These are phyloP conservation scores for Quillaja saponaria DNA, from an alignment of 306 rosid genomes.

Conservation along the genomic window DNA sequence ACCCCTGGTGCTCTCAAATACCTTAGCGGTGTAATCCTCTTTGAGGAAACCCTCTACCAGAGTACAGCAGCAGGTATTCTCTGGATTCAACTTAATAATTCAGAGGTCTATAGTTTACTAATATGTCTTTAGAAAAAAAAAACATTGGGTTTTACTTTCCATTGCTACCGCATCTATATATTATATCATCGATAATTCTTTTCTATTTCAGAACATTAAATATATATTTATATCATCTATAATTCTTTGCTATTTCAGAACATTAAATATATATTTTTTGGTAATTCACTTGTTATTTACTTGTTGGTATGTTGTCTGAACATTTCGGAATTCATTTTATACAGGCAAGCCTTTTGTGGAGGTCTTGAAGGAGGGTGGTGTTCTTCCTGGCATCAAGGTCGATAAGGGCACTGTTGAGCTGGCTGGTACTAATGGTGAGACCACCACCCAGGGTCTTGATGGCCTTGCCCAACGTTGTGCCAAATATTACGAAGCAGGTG, in stretches of 20 bases:
- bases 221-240: not conserved
- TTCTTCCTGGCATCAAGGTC: conserved; percentile 80
- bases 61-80: conserved; percentile 64
- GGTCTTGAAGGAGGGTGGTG: conserved; percentile 63
- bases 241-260: too few relatives aligned
- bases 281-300: not conserved
- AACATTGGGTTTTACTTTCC: too few relatives aligned
- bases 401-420: conserved; percentile 86
- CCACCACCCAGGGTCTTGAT: conserved; percentile 88
- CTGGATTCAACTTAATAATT: not conserved
- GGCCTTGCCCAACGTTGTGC: conserved; percentile 68
- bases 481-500: conserved; percentile 82
- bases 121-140: not conserved
- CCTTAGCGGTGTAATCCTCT: conserved; percentile 87
- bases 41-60: conserved; percentile 90
- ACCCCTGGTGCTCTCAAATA: conserved; percentile 68
- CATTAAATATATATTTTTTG: not conserved
- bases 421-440: conserved; percentile 74
- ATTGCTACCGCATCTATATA: too few relatives aligned
- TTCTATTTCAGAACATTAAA: too few relatives aligned
- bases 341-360: conserved; percentile 72
- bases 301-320: too few relatives aligned
- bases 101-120: not conserved
- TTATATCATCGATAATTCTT: too few relatives aligned
- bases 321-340: not conserved